A percentile compares a stretch with the other conserved stretches of the same genome.
Conservation (phyloP, 345 rosid species). For the Bruguiera gymnorhiza region DNA sequence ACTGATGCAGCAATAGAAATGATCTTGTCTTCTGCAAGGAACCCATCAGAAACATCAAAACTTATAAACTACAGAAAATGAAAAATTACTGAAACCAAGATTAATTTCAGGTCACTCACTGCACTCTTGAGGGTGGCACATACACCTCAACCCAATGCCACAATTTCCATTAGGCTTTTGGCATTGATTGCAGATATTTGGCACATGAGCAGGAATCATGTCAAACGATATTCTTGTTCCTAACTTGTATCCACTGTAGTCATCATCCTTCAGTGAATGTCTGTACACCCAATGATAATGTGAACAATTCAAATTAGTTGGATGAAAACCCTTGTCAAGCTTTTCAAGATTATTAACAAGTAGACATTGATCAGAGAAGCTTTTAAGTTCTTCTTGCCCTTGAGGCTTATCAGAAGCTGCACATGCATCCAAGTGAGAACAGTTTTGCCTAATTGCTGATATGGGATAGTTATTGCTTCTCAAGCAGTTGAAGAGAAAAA, state of each 20-base stretch:
- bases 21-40: constrained; percentile 45
- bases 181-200: constrained; percentile 53
- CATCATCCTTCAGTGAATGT: constrained; percentile 17
- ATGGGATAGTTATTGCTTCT: constrained; percentile 2
- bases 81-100: neutral
- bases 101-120: constrained; percentile 38
- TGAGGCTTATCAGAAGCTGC: constrained; percentile 11
- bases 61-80: neutral
- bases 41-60: constrained; percentile 2
- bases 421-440: constrained; percentile 14
- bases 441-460: constrained; percentile 11
- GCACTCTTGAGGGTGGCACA: constrained; percentile 63
- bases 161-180: constrained; percentile 59
- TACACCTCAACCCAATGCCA: constrained; percentile 57
- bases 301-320: constrained; percentile 41
- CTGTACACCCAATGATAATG: constrained; percentile 27
- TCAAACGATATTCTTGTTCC: constrained; percentile 52
- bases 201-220: constrained; percentile 49
- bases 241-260: constrained; percentile 20
- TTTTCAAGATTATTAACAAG: constrained; percentile 26
- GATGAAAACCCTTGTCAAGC: constrained; percentile 30
- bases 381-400: constrained; percentile 2
- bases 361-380: constrained; percentile 26
- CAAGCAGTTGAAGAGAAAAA: constrained; percentile 47
- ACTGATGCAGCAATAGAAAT: constrained; percentile 23